phyloP scores from a whole-genome alignment of 805 yeast genomes.

The Lipomyces mesembrius region DNA sequence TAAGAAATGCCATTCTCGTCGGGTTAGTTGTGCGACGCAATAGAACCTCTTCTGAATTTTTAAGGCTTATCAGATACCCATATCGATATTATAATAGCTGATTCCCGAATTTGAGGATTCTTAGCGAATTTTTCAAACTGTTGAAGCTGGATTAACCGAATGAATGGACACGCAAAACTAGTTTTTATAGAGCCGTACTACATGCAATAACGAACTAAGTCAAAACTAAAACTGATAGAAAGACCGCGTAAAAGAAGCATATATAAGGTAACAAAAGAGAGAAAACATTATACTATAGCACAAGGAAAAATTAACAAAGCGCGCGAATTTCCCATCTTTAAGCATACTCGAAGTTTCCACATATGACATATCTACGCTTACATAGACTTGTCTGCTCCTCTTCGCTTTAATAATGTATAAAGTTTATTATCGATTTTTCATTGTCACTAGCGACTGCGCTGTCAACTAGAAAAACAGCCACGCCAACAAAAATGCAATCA shows the following conservation, averaged over 20 bases:
- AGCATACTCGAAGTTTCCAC: background rate
- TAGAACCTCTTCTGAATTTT: background rate
- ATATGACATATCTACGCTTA: background rate
- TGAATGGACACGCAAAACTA: background rate
- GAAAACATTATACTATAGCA: background rate
- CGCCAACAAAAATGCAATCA: conserved; percentile 62
- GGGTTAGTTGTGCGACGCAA: background rate
- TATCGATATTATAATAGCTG: background rate
- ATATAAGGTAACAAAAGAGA: background rate
- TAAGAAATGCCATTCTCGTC: background rate
- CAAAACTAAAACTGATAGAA: background rate
- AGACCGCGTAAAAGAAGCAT: background rate
- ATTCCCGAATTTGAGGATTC: background rate
- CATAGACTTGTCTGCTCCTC: background rate
- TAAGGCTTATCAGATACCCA: background rate
- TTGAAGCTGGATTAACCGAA: background rate
- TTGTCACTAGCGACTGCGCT: background rate
- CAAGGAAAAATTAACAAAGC: background rate
- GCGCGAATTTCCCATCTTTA: background rate
- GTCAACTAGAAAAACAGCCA: conserved; percentile 66
- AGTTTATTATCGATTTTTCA: background rate
- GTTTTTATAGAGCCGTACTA: background rate
- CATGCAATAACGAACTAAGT: conserved; percentile 1
- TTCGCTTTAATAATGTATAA: background rate
- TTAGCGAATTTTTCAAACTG: background rate